Percentiles rank a stretch among this genome's conserved stretches.
phyloP scores from a whole-genome alignment of 331 rosid species.

The Ulmus americana region DNA sequence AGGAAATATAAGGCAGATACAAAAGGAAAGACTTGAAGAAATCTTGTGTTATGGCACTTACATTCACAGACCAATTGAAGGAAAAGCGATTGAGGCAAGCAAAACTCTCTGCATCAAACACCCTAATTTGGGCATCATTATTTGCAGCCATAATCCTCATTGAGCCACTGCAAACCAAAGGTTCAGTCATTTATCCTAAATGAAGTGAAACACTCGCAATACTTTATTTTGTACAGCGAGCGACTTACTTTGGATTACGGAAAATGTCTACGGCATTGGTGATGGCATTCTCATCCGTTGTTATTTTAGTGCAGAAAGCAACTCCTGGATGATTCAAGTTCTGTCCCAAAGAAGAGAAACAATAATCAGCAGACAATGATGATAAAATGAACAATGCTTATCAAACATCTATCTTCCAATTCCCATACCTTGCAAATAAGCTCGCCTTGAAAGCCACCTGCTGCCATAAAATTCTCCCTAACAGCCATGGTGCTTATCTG shows the following conservation, averaged over 20 bases:
- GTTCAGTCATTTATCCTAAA: constrained; percentile 13
- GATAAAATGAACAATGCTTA: background rate
- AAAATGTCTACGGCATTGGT: constrained; percentile 83
- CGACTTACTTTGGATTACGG: constrained; percentile 47
- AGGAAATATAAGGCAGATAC: background rate
- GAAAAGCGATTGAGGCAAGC: constrained; percentile 54
- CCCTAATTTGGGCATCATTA: constrained; percentile 73
- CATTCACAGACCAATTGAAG: constrained; percentile 86
- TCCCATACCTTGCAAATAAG: constrained; percentile 81
- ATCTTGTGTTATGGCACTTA: constrained; percentile 37
- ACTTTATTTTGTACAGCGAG: background rate
- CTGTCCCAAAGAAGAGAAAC: constrained; percentile 35
- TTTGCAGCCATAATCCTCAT: constrained; percentile 72
- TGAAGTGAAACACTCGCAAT: background rate
- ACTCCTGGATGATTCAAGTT: constrained; percentile 60
- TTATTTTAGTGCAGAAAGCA: constrained; percentile 71
- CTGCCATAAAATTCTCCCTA: constrained; percentile 67
- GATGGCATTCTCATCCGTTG: constrained; percentile 72
- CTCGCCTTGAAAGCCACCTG: constrained; percentile 94
- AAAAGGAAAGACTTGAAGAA: background rate
- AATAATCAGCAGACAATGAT: constrained; percentile 10
- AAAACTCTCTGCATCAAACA: constrained; percentile 57
- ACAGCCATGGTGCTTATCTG: constrained; percentile 95
- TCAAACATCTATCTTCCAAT: background rate
- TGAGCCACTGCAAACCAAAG: constrained; percentile 53